Evolutionary conservation across 176 grass and related monocot genomes (phyloP).

Genomic region (Rhynchospora tenuis): DNA sequence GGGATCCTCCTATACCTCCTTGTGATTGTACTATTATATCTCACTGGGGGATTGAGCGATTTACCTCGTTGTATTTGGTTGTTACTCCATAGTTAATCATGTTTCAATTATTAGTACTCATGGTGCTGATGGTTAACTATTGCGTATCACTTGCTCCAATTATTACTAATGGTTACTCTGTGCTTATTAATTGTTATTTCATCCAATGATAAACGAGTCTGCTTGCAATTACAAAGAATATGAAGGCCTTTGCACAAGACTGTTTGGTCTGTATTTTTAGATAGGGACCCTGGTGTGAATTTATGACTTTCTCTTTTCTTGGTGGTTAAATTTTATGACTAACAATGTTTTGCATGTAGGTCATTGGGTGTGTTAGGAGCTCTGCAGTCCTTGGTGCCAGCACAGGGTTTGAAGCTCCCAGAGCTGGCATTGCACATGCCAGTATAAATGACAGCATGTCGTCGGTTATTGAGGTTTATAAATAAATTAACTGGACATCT

Average conservation of each 20-base stretch:
- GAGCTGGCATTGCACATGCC: constrained; percentile 45
- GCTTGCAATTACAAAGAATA: neutral
- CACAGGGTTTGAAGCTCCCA: constrained; percentile 18
- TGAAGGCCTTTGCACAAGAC: neutral
- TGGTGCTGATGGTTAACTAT: too few species aligned
- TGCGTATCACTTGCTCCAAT: too few species aligned
- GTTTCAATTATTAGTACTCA: too few species aligned
- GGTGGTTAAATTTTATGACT: too few species aligned
- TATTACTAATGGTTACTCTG: neutral
- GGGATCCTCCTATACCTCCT: too few species aligned
- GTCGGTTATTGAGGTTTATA: too few species aligned
- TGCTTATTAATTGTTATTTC: neutral
- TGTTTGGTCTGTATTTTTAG: neutral
- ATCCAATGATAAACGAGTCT: neutral
- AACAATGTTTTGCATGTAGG: constrained; percentile 15
- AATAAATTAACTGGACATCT: too few species aligned
- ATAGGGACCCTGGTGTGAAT: neutral
- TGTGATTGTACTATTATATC: too few species aligned
- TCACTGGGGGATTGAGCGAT: neutral
- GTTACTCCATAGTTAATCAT: neutral
- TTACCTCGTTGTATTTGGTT: neutral
- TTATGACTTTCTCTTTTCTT: too few species aligned
- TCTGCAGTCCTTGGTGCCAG: constrained; percentile 32
- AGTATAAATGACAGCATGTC: constrained; percentile 51
- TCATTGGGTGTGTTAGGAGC: constrained; percentile 40